phyloP scores from a whole-genome alignment of 768 basidiomycete genomes.

The Boletellus ananiceps region DNA sequence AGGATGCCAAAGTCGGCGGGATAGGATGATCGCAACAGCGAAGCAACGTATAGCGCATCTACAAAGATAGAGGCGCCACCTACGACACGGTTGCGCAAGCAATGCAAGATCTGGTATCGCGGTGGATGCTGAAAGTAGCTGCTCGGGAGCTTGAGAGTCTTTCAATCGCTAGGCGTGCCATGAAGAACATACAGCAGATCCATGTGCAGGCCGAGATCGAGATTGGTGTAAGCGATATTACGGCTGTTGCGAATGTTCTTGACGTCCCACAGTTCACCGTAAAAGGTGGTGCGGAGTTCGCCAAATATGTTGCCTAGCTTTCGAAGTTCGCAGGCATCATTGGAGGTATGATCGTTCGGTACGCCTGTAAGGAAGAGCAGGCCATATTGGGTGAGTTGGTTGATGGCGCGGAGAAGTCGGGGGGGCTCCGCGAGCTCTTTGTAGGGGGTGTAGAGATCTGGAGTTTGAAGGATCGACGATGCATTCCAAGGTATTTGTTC shows the following conservation, averaged over 20 bases:
- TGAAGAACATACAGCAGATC: slow-evolving; percentile 72
- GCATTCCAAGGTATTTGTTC: slow-evolving; percentile 43
- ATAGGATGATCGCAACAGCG: slow-evolving; percentile 41
- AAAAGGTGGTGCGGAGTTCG: slow-evolving; percentile 81
- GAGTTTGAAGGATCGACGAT: slow-evolving; percentile 31
- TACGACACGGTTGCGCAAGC: slow-evolving; percentile 73
- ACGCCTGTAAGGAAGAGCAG: slow-evolving; percentile 71
- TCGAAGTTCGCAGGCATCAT: slow-evolving; percentile 62
- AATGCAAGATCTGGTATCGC: slow-evolving; percentile 89
- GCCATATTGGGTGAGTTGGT: slow-evolving; percentile 68
- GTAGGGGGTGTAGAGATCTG: slow-evolving; percentile 56
- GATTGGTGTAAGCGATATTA: slow-evolving; percentile 94
- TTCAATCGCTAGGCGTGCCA: neutral
- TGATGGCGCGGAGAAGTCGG: slow-evolving; percentile 55
- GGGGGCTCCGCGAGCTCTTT: slow-evolving; percentile 39
- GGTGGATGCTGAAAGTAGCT: slow-evolving; percentile 93
- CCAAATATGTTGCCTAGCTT: slow-evolving; percentile 66
- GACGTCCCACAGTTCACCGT: slow-evolving; percentile 88
- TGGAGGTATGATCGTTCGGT: slow-evolving; percentile 53
- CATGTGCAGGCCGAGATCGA: slow-evolving; percentile 86
- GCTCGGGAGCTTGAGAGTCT: slow-evolving; percentile 7
- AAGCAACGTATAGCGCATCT: slow-evolving; percentile 68
- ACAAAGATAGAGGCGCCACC: slow-evolving; percentile 88
- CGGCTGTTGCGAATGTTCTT: slow-evolving; percentile 64
- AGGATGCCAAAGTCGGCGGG: slow-evolving; percentile 57